Base-by-base conservation (phyloP, 257 asterid genomes). In the Osmanthus fragrans region DNA sequence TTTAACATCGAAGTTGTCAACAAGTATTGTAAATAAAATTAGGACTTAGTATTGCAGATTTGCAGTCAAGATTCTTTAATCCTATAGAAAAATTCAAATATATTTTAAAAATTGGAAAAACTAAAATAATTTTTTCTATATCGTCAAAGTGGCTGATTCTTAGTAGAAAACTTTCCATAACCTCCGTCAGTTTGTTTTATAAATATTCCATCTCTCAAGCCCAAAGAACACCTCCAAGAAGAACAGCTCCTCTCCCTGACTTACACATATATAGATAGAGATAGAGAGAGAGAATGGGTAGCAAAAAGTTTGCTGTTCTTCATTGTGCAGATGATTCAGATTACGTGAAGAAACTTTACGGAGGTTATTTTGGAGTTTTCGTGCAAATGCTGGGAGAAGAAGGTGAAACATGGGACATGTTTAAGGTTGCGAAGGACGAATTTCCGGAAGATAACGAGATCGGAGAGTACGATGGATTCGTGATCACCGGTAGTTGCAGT, bases 241-340 rank as follows among this genome's bases (percentile, higher is more conserved):
- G 68, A 63, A 63, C 68, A 8, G 70, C 29, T 45, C 29, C 63
- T 7, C 85, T 8, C 77, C 32, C 83, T 77, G 13, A 15, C 0
- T 3, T 2, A 66, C 3, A 69, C 37, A 25, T 18, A 37, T 0
- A 12, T 7, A 37, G 0, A 74, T 0, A 76, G 5, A 37, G 0
- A 74, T 0, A 76, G 5, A 69, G 11, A 45, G 34, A 79, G 51
- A 60, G 84, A 76, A 90, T 90, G 97, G 96, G 89, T 78, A 90
- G 91, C 27, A 87, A 81, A 37, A 89, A 81, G 70, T 94, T 84
- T 83, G 97, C 90, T 49, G 92, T 94, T 23, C 89, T 94, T 2
- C 79, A 90, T 5, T 94, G 98, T 82, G 98, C 98, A 5, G 96
- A 94, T 1, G 98, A 92, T 75, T 88, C 97, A 0, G 98, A 94